Evolutionary conservation across 768 basidiomycete species (phyloP), one percentile per base, ranked within the genome.

Genomic region (Amanita brunnescens): DNA sequence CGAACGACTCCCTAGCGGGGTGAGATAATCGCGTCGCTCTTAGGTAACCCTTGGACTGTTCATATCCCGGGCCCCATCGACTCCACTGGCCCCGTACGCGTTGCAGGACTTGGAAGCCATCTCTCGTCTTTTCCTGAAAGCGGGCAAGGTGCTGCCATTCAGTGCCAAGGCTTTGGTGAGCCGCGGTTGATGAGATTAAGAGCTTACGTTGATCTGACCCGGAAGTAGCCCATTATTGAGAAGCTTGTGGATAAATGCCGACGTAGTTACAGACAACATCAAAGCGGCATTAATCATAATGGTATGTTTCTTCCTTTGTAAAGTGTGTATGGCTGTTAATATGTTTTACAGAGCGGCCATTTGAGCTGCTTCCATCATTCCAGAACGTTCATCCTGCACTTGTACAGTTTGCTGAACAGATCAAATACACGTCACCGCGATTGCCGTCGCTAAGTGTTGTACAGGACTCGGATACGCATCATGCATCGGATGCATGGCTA

Each of bases 11-110:
- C 5, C 5, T 2, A n/a, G n/a, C 23, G 2, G 16, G 10, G 29
- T 21, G 7, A 23, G 18, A 13, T 16, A 24, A 20, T 16, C 14
- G 44, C 54, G 24, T 38, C 41, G 37, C 20, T 41, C 21, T 39
- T 26, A 81, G 82, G 78, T 84, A 51, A 83, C 83, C 0, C 62
- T 87, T 24, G 81, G 81, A 7, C 65, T 87, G 47, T 72, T 86
- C 54, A 76, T 83, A 20, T 77, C 77, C 40, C 77, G 85, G 24
- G 76, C 80, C 18, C 82, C 84, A 4, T 73, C 74, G 9, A 73
- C 77, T 13, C 71, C 78, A 20, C 67, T 85, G 32, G 77, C 82
- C 1, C 71, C 74, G 10, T 74, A 74, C 61, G 85, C 83, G 2
- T 66, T 85, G 29, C 72, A 75, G 57, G 78, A 83, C 55, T 67